Evolutionary conservation across 2,329 filamentous ascomycete genomes (phyloP).

Genomic region (Trichophyton simii): DNA sequence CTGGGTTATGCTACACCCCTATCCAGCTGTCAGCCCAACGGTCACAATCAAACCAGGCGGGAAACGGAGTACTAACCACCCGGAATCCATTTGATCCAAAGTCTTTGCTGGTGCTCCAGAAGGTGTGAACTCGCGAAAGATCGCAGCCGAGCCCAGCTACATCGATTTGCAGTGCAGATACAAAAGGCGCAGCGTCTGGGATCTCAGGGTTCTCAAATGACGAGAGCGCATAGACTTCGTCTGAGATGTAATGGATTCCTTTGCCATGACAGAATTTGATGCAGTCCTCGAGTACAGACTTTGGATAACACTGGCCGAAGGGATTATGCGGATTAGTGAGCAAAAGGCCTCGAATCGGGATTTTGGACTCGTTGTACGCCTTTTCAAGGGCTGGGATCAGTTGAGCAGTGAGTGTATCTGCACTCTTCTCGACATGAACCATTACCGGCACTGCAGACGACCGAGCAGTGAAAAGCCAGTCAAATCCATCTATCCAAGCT

Average conservation of each 20-base stretch:
- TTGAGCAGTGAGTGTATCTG: background rate
- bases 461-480: background rate
- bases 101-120: constrained; percentile 38
- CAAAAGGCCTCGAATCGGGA: background rate
- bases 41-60: background rate
- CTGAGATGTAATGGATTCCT: constrained; percentile 42
- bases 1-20: background rate
- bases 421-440: background rate
- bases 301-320: background rate
- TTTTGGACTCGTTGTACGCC: background rate
- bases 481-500: background rate
- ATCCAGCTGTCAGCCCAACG: background rate
- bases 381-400: background rate
- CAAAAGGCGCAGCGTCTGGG: constrained; percentile 25
- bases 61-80: background rate
- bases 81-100: constrained; percentile 47
- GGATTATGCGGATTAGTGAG: constrained; percentile 3
- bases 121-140: constrained; percentile 38
- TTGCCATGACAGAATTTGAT: constrained; percentile 36
- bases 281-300: background rate
- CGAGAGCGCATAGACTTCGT: constrained; percentile 48
- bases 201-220: constrained; percentile 34
- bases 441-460: background rate
- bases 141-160: constrained; percentile 34
- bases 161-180: constrained; percentile 37